phyloP scores from a whole-genome alignment of 225 moss, liverwort and hornwort species.

The Anthoceros angustus region DNA sequence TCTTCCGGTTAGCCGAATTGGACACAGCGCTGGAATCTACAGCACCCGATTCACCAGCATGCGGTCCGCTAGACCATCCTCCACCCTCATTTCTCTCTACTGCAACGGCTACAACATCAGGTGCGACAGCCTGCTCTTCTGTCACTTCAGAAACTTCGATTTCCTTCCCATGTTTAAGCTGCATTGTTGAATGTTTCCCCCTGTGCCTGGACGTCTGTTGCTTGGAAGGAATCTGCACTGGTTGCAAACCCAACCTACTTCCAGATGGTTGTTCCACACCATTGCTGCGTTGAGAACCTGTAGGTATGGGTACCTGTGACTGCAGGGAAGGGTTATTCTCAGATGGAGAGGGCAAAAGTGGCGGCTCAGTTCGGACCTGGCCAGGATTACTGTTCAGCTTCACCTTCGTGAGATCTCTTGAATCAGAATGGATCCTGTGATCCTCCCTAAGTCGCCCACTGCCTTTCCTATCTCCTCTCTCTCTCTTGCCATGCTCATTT shows the following conservation, averaged over 20 bases:
- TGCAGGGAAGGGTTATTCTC: constrained; percentile 17
- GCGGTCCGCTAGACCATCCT: constrained; percentile 9
- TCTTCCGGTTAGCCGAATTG: constrained; percentile 24
- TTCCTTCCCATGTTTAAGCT: constrained; percentile 21
- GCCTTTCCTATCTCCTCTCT: constrained; percentile 49
- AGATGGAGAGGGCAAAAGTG: constrained; percentile 20
- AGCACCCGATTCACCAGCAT: constrained; percentile 11
- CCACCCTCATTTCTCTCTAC: constrained; percentile 8
- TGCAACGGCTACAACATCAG: constrained; percentile 16
- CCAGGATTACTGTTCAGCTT: constrained; percentile 20
- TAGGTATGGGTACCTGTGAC: constrained; percentile 17
- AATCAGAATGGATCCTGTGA: constrained; percentile 23
- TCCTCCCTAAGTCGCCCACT: constrained; percentile 29
- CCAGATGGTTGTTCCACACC: constrained; percentile 12
- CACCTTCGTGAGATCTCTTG: constrained; percentile 23
- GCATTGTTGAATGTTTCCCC: constrained; percentile 19
- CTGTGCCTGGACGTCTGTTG: constrained; percentile 16
- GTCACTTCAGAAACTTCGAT: constrained; percentile 7
- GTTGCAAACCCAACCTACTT: constrained; percentile 7
- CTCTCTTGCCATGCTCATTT: constrained; percentile 71
- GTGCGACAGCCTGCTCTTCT: constrained; percentile 11
- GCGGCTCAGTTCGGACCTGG: constrained; percentile 21
- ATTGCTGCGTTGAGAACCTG: constrained; percentile 15
- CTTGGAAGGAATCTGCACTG: constrained; percentile 14
- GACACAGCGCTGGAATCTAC: constrained; percentile 12